These are phyloP conservation scores for Botrytis aclada DNA, from an alignment of 2,329 filamentous ascomycete species.

Conservation along the genomic window DNA sequence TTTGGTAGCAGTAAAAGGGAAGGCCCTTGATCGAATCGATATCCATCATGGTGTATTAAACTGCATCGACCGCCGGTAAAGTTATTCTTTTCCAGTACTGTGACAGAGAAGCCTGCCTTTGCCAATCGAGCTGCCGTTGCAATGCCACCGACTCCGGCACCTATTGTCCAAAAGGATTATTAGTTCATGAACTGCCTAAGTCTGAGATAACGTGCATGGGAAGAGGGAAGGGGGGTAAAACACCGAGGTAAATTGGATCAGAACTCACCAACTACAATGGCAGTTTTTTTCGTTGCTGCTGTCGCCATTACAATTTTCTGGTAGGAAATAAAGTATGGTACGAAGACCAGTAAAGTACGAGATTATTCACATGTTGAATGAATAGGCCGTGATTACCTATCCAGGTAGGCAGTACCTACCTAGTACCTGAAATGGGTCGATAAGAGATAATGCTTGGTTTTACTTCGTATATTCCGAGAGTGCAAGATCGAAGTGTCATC, in stretches of 20 bases:
- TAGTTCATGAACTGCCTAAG: neutral
- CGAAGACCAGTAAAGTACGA: constrained; percentile 20
- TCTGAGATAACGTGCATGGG: neutral
- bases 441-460: neutral
- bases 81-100: constrained; percentile 72
- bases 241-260: neutral
- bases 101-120: constrained; percentile 68
- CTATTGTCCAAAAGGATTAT: constrained; percentile 39
- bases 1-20: constrained; percentile 69
- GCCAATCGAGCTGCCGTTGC: constrained; percentile 69
- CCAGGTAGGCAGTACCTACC: neutral
- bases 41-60: constrained; percentile 57
- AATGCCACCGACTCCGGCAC: constrained; percentile 69
- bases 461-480: neutral
- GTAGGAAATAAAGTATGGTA: constrained; percentile 19
- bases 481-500: neutral
- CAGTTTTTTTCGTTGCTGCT: constrained; percentile 42
- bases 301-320: constrained; percentile 26
- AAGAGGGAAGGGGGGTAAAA: neutral
- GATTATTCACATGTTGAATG: constrained; percentile 28
- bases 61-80: constrained; percentile 72
- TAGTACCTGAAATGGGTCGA: neutral
- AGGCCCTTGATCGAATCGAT: constrained; percentile 73
- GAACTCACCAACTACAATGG: constrained; percentile 51
- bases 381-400: neutral